Percentiles rank a stretch among this genome's conserved stretches.
phyloP scores from a whole-genome alignment of 2,329 filamentous ascomycete species.

The Podosphaera xanthii region DNA sequence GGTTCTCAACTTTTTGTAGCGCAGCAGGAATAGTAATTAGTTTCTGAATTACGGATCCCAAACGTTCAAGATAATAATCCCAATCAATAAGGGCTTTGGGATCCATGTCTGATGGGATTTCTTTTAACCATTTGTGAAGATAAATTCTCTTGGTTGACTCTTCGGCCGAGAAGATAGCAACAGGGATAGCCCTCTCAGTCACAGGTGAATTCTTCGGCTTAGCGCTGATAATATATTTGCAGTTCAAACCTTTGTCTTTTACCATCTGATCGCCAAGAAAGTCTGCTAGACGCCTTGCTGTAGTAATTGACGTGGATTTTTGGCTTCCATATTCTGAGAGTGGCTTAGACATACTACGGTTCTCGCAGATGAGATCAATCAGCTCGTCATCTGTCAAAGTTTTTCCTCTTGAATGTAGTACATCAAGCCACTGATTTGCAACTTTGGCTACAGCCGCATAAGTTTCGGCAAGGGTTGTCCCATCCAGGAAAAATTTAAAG shows the following conservation, averaged over 20 bases:
- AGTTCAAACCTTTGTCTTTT: constrained; percentile 96
- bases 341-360: constrained; percentile 93
- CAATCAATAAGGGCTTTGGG: constrained; percentile 79
- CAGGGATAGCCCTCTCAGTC: constrained; percentile 80
- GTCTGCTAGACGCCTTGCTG: constrained; percentile 78
- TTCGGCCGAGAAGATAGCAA: constrained; percentile 92
- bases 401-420: constrained; percentile 66
- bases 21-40: constrained; percentile 96
- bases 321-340: constrained; percentile 87
- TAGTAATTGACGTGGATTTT: constrained; percentile 98
- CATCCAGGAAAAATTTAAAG: constrained; percentile 97
- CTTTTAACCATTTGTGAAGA: constrained; percentile 83
- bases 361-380: constrained; percentile 98
- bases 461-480: constrained; percentile 64
- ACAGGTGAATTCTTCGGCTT: constrained; percentile 73
- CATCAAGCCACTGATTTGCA: constrained; percentile 90
- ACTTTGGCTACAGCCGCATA: constrained; percentile 85
- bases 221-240: constrained; percentile 96
- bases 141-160: constrained; percentile 71
- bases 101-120: constrained; percentile 79
- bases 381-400: constrained; percentile 91
- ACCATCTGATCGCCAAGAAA: constrained; percentile 97
- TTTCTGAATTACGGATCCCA: constrained; percentile 95
- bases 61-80: constrained; percentile 88
- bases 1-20: constrained; percentile 82